phyloP scores from a whole-genome alignment of 805 yeast genomes.

The Millerago galiae region DNA sequence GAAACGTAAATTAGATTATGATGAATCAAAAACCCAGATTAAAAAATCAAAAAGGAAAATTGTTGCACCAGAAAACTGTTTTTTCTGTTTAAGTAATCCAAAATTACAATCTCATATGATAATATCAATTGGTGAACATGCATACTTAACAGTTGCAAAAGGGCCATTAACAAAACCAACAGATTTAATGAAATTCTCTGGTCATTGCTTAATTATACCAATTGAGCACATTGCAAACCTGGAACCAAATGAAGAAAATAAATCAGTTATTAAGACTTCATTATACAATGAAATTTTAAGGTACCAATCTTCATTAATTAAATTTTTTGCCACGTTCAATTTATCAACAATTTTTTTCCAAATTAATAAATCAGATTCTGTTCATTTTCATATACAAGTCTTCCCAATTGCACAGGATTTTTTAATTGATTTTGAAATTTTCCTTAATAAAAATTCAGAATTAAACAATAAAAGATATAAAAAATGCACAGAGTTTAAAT shows the following conservation, averaged over 20 bases:
- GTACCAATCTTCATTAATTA: constrained; percentile 42
- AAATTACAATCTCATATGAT: constrained; percentile 75
- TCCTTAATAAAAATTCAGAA: constrained; percentile 37
- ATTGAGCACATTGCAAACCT: constrained; percentile 60
- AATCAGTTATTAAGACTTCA: constrained; percentile 24
- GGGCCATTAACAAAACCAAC: constrained; percentile 70
- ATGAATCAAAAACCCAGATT: constrained; percentile 1
- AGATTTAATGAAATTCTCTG: constrained; percentile 51
- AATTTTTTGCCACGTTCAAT: constrained; percentile 37
- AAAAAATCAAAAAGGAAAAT: constrained; percentile 26
- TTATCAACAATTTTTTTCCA: constrained; percentile 61
- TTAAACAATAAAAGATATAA: constrained; percentile 43
- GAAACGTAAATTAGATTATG: constrained; percentile 10
- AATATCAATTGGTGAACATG: constrained; percentile 58
- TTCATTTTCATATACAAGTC: constrained; percentile 76
- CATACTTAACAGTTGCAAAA: constrained; percentile 73
- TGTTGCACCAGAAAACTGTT: constrained; percentile 60
- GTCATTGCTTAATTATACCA: constrained; percentile 78
- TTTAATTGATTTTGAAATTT: constrained; percentile 36
- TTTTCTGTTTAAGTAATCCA: constrained; percentile 79
- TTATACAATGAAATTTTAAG: constrained; percentile 37
- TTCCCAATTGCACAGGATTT: constrained; percentile 55
- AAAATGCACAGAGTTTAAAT: constrained; percentile 37
- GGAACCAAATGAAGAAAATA: constrained; percentile 18
- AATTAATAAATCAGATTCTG: constrained; percentile 52